Percentiles rank a stretch among this genome's conserved stretches.
phyloP scores from a whole-genome alignment of 371 early-diverging fungal genomes.

The Actinomortierella ambigua region DNA sequence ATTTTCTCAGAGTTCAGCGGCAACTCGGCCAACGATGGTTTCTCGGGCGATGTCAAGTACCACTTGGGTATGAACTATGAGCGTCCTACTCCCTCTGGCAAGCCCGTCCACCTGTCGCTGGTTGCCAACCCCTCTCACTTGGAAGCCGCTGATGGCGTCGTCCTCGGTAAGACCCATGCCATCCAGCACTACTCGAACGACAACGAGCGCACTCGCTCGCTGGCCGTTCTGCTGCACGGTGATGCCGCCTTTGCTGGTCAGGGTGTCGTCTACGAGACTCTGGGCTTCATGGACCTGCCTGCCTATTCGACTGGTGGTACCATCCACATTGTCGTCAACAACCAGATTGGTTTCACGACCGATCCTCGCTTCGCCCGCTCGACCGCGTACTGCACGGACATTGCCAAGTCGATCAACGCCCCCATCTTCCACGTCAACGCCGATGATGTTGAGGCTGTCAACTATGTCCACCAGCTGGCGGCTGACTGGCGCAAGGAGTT shows the following conservation, averaged over 20 bases:
- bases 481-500: conserved; percentile 95
- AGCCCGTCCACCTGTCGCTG: conserved; percentile 93
- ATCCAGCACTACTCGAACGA: conserved; percentile 93
- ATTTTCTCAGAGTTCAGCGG: conserved; percentile 97
- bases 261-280: conserved; percentile 96
- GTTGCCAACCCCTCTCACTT: conserved; percentile 98
- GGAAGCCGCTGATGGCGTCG: conserved; percentile 98
- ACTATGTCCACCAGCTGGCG: conserved; percentile 91
- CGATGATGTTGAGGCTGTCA: conserved; percentile 96
- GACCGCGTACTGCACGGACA: conserved; percentile 96
- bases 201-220: conserved; percentile 74
- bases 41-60: conserved; percentile 97
- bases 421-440: conserved; percentile 98
- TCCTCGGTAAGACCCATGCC: conserved; percentile 95
- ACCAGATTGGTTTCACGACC: conserved; percentile 98
- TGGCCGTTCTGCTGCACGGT: conserved; percentile 95
- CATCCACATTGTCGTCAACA: conserved; percentile 97
- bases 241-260: conserved; percentile 98
- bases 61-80: conserved; percentile 97
- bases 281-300: conserved; percentile 94
- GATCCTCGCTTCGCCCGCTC: conserved; percentile 95
- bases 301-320: conserved; percentile 96
- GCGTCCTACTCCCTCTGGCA: conserved; percentile 94
- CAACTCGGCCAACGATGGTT: conserved; percentile 85
- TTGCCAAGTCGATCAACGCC: conserved; percentile 94